Evolutionary conservation across 305 asterid species (phyloP), one percentile per base, ranked within the genome.

Genomic region (Fraxinus paxiana): DNA sequence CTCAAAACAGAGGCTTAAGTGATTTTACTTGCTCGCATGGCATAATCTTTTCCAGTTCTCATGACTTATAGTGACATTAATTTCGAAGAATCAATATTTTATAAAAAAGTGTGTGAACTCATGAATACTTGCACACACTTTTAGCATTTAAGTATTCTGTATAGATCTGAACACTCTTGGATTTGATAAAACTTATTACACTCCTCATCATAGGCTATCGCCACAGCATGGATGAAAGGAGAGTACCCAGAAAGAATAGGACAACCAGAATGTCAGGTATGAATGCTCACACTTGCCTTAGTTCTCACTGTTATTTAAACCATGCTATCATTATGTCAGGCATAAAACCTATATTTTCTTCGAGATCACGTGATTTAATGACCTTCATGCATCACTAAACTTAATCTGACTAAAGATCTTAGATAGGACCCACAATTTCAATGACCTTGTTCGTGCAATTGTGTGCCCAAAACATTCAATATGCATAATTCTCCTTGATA

Each of bases 221-320:
- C 98, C 79, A 88, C 98, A 46, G 94, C 99, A 89, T 88, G 92
- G 89, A 94, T 94, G 95, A 94, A 90, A 88, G 99, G 97, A 78
- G 98, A 96, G 87, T 94, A 94, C 87, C 99, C 99, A 76, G 98
- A 96, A 89, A 92, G 98, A 91, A 73, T 84, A 34, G 99, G 99
- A 82, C 99, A 94, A 82, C 91, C 96, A 63, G 99, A 96, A 84
- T 96, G 98, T 82, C 94, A 92, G 98, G 98, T 93, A 89, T 81
- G 80, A 28, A 38, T 41, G 41, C 31, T 48, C 76, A 48, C 77
- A 26, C 67, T 77, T 38, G 70, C 77, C 59, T 76, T 85, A 18
- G 20, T 28, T 67, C 73, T 67, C n/a, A 17, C 73, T 13, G 73
- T 67, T 26, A 26, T 26, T 20, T 61, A 61, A 20, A 22, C 34